These are phyloP conservation scores for Botryotinia globosa DNA, from an alignment of 2,329 filamentous ascomycete species.

Conservation along the genomic window DNA sequence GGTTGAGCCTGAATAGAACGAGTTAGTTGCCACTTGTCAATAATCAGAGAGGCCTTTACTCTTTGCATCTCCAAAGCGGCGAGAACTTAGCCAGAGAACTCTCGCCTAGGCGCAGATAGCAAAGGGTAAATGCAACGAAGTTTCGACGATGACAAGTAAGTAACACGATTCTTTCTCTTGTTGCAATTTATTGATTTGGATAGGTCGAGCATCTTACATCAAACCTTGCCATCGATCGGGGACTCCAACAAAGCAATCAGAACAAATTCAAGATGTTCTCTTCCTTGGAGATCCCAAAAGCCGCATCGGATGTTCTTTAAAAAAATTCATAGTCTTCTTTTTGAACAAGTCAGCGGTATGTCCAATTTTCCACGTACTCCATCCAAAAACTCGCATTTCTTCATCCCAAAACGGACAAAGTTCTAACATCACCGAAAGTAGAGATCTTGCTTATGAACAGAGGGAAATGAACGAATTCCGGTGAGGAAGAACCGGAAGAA, in stretches of 20 bases:
- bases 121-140: conserved; percentile 18
- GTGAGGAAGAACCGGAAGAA: not conserved
- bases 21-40: not conserved
- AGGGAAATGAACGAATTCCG: not conserved
- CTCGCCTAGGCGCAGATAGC: conserved; percentile 8
- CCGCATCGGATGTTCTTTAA: too few relatives aligned
- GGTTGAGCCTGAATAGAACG: not conserved
- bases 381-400: not conserved
- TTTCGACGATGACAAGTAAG: not conserved
- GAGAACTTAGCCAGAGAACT: conserved; percentile 26
- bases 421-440: not conserved
- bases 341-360: not conserved
- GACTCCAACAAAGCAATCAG: too few relatives aligned
- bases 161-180: not conserved
- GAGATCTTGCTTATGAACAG: not conserved
- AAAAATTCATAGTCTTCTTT: not conserved
- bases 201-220: conserved; percentile 38
- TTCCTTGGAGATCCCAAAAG: too few relatives aligned
- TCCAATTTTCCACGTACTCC: not conserved
- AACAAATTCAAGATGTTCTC: too few relatives aligned
- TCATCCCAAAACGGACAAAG: not conserved
- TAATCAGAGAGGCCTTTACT: not conserved
- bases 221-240: not conserved
- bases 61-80: conserved; percentile 25
- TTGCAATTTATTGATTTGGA: not conserved